These are phyloP conservation scores for Ramaria rubella DNA, from an alignment of 768 basidiomycete genomes.

Conservation along the genomic window DNA sequence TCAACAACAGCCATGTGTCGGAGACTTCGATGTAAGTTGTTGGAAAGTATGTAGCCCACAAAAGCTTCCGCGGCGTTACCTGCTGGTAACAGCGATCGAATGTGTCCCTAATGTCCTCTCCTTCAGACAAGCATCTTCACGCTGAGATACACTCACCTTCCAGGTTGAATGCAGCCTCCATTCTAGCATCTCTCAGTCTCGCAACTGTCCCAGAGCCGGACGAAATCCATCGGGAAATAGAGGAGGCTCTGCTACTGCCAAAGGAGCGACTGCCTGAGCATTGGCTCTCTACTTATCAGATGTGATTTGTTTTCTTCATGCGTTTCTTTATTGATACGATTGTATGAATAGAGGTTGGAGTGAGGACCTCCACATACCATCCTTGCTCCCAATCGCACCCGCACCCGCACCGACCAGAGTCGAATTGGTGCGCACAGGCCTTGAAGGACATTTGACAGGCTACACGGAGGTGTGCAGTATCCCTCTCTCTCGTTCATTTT, in stretches of 20 bases:
- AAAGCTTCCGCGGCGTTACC: background rate
- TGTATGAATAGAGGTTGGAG: constrained; percentile 61
- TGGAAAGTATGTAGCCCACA: too few relatives aligned
- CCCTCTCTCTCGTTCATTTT: background rate
- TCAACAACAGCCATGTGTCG: constrained; percentile 1
- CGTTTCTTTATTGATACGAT: constrained; percentile 5
- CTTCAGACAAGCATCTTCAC: background rate
- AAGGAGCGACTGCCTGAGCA: constrained; percentile 57
- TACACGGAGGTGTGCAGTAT: constrained; percentile 61
- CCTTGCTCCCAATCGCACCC: constrained; percentile 57
- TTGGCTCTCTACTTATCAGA: constrained; percentile 77
- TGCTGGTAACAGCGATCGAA: too few relatives aligned
- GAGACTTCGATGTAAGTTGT: background rate
- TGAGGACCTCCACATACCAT: constrained; percentile 49
- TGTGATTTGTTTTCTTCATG: constrained; percentile 37
- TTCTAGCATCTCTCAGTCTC: constrained; percentile 56
- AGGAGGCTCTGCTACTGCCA: constrained; percentile 68
- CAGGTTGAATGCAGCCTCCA: constrained; percentile 26
- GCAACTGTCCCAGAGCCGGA: constrained; percentile 49
- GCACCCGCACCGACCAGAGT: constrained; percentile 71
- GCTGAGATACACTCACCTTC: constrained; percentile 2
- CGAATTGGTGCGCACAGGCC: constrained; percentile 66
- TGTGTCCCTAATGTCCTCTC: too few relatives aligned
- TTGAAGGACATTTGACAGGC: constrained; percentile 75
- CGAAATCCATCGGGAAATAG: constrained; percentile 60